A percentile compares a stretch with the other conserved stretches of the same genome.
Evolutionary conservation across 2,329 filamentous ascomycete species (phyloP).

Genomic region (Beauveria sp.): DNA sequence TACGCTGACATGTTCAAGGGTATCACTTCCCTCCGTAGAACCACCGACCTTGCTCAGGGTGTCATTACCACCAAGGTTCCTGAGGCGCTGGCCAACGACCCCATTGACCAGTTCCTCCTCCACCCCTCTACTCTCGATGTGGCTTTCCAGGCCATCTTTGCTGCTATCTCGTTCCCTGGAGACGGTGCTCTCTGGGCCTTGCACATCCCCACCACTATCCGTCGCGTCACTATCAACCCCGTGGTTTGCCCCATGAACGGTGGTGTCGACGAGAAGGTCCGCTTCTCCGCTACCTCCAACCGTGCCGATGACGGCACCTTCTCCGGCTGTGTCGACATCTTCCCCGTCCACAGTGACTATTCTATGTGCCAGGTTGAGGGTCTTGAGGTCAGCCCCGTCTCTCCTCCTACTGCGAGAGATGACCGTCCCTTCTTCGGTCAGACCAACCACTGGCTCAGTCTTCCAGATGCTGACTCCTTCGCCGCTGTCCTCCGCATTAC

Average conservation of each 20-base stretch:
- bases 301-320: conserved; percentile 5
- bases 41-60: conserved; percentile 6
- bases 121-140: conserved; percentile 28
- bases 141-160: conserved; percentile 27
- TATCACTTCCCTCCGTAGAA: conserved; percentile 13
- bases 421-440: conserved; percentile 11
- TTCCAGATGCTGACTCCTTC: conserved; percentile 8
- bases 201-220: conserved; percentile 23
- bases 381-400: conserved; percentile 10
- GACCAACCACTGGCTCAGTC: conserved; percentile 9
- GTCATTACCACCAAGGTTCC: conserved; percentile 13
- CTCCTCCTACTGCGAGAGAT: conserved; percentile 8
- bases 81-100: conserved; percentile 5
- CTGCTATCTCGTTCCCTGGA: conserved; percentile 25
- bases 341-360: conserved; percentile 6
- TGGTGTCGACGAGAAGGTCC: conserved; percentile 6
- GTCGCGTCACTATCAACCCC: conserved; percentile 13
- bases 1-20: conserved; percentile 17
- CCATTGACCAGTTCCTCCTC: conserved; percentile 17
- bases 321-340: conserved; percentile 11
- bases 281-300: conserved; percentile 10
- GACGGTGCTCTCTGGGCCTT: conserved; percentile 25
- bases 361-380: conserved; percentile 9
- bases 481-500: conserved; percentile 2
- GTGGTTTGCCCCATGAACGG: conserved; percentile 10